Percentiles rank a stretch among this genome's conserved stretches.
Conservation (phyloP, 2,329 filamentous ascomycete species). For the Fusarium avenaceum region DNA sequence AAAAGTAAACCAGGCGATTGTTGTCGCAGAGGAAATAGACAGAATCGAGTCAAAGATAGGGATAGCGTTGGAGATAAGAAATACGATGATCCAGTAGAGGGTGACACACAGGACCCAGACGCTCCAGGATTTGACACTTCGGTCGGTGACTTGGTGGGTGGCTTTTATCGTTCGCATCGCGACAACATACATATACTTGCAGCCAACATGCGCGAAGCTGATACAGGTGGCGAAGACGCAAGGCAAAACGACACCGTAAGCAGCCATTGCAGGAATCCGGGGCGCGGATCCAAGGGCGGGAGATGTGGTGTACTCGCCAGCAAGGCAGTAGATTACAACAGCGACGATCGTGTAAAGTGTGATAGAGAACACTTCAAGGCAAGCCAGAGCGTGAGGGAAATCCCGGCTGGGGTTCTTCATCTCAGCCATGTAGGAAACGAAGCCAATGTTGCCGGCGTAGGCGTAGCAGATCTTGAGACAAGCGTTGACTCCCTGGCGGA, state of each 20-base stretch:
- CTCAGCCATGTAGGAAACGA: slow-evolving; percentile 53
- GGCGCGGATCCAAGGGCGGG: slow-evolving; percentile 54
- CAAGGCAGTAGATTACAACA: slow-evolving; percentile 51
- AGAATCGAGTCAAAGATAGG: slow-evolving; percentile 56
- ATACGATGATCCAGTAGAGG: slow-evolving; percentile 51
- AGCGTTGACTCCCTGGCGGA: slow-evolving; percentile 46
- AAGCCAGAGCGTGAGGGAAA: slow-evolving; percentile 51
- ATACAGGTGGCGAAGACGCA: slow-evolving; percentile 51
- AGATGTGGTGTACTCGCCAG: slow-evolving; percentile 52
- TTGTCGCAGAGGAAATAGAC: slow-evolving; percentile 53
- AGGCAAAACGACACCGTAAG: slow-evolving; percentile 52
- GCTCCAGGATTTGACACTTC: slow-evolving; percentile 52
- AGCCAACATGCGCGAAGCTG: slow-evolving; percentile 52
- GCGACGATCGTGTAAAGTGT: slow-evolving; percentile 53
- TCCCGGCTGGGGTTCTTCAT: slow-evolving; percentile 53
- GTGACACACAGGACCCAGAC: slow-evolving; percentile 53
- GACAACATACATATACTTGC: slow-evolving; percentile 54
- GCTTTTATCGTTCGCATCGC: slow-evolving; percentile 51
- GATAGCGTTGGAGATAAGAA: slow-evolving; percentile 54
- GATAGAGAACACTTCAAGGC: slow-evolving; percentile 53
- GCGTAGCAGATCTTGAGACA: slow-evolving; percentile 51
- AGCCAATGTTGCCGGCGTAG: slow-evolving; percentile 51
- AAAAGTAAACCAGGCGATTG: slow-evolving; percentile 55
- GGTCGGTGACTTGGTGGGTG: slow-evolving; percentile 51
- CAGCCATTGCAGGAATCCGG: slow-evolving; percentile 50